phyloP scores from a whole-genome alignment of 2,329 filamentous ascomycete genomes.

The Colletotrichum karsti region DNA sequence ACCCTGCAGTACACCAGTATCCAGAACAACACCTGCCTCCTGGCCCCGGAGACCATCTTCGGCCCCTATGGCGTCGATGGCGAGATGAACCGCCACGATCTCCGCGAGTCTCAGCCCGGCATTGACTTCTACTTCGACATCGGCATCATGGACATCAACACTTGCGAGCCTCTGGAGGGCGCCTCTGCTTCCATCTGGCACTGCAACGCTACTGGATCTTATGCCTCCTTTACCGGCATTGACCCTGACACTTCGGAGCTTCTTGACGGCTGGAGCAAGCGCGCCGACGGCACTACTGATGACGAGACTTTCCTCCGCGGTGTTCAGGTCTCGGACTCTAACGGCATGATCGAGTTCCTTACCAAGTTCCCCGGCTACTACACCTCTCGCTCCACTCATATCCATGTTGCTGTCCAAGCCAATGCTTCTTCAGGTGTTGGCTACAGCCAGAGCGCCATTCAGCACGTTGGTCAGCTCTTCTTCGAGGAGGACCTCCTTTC shows the following conservation, averaged over 20 bases:
- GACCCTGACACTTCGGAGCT: background rate
- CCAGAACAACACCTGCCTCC: constrained; percentile 48
- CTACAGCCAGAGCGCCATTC: constrained; percentile 36
- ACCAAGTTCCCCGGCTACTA: constrained; percentile 55
- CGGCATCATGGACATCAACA: constrained; percentile 16
- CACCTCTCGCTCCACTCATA: constrained; percentile 53
- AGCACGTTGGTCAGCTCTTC: constrained; percentile 12
- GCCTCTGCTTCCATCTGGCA: constrained; percentile 13
- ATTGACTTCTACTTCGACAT: constrained; percentile 14
- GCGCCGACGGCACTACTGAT: constrained; percentile 23
- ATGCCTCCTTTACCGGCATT: background rate
- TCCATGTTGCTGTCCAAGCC: constrained; percentile 51
- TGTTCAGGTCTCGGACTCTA: constrained; percentile 47
- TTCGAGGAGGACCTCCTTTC: constrained; percentile 3
- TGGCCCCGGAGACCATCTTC: constrained; percentile 54
- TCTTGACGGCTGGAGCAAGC: background rate
- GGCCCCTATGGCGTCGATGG: constrained; percentile 51
- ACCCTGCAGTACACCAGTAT: background rate
- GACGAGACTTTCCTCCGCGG: constrained; percentile 44
- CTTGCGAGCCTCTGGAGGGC: constrained; percentile 14
- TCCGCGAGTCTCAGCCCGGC: constrained; percentile 1
- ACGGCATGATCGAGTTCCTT: constrained; percentile 53
- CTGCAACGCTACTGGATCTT: constrained; percentile 14
- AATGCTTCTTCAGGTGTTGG: constrained; percentile 41
- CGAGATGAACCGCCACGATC: constrained; percentile 5